Evolutionary conservation across 495 filamentous ascomycete species (phyloP).

Genomic region (Neohortaea acidophila): DNA sequence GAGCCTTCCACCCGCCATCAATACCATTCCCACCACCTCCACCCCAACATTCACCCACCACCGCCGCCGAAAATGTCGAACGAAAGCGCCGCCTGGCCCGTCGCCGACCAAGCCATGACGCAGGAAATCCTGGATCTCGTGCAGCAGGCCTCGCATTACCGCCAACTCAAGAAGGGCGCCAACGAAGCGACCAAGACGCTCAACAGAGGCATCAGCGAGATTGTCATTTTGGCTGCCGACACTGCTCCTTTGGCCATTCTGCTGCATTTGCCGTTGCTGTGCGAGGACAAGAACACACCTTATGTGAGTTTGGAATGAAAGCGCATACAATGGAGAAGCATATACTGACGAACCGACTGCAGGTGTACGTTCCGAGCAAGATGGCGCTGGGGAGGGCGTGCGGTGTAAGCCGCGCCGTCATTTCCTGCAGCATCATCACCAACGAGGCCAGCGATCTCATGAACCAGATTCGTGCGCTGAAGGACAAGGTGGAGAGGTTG

Average conservation of each 20-base stretch:
- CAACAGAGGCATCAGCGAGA: constrained; percentile 75
- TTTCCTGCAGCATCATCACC: constrained; percentile 72
- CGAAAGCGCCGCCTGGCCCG: constrained; percentile 56
- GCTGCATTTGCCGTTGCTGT: constrained; percentile 77
- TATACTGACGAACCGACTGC: constrained; percentile 22
- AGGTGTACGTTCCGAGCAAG: constrained; percentile 54
- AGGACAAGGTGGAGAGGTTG: constrained; percentile 90
- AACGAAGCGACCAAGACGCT: constrained; percentile 69
- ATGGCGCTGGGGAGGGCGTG: constrained; percentile 68
- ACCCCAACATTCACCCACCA: constrained; percentile 1
- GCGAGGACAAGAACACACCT: constrained; percentile 51
- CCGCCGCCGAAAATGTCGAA: constrained; percentile 15
- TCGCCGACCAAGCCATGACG: constrained; percentile 66
- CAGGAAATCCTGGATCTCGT: constrained; percentile 75
- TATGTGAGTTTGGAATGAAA: constrained; percentile 10
- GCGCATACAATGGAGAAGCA: not conserved
- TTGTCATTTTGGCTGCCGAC: constrained; percentile 80
- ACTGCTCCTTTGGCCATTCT: constrained; percentile 76
- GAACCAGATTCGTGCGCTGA: constrained; percentile 67
- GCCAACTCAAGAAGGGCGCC: constrained; percentile 78
- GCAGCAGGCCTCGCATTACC: constrained; percentile 71
- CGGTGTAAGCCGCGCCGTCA: constrained; percentile 76
- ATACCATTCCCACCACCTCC: not conserved
- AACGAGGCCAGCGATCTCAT: constrained; percentile 86
- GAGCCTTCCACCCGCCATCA: constrained; percentile 7